These are phyloP conservation scores for Luffa aegyptiaca DNA, from an alignment of 306 rosid genomes.

Conservation along the genomic window DNA sequence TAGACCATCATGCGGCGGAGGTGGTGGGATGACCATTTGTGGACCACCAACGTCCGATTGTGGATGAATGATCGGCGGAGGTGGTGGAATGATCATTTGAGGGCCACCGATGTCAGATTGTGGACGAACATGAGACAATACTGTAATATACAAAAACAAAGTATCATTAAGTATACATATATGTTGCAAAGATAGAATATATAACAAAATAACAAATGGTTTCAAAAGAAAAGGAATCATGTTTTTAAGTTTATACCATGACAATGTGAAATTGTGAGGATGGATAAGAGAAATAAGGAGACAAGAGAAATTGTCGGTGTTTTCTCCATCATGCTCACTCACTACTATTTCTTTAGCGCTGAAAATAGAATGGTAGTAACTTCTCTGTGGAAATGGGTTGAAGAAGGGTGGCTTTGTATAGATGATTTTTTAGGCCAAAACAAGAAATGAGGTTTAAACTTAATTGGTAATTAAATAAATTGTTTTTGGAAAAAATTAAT, in stretches of 20 bases:
- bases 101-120: not conserved
- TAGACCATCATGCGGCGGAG: not conserved
- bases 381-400: not conserved
- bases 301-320: not conserved
- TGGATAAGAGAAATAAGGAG: too few species aligned
- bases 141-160: not conserved
- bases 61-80: too few species aligned
- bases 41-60: not conserved
- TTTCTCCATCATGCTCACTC: not conserved
- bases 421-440: not conserved
- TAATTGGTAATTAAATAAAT: not conserved
- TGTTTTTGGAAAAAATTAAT: too few species aligned
- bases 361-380: not conserved
- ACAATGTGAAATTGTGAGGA: not conserved
- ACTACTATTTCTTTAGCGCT: too few species aligned
- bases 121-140: not conserved
- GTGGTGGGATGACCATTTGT: too few species aligned
- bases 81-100: too few species aligned
- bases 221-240: too few species aligned
- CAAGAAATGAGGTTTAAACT: not conserved
- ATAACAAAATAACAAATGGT: too few species aligned
- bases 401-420: not conserved
- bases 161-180: not conserved
- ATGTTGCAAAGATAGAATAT: too few species aligned
- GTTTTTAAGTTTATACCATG: not conserved